These are phyloP conservation scores for Hypoxylon perforatum DNA, from an alignment of 495 filamentous ascomycete genomes.

Conservation along the genomic window DNA sequence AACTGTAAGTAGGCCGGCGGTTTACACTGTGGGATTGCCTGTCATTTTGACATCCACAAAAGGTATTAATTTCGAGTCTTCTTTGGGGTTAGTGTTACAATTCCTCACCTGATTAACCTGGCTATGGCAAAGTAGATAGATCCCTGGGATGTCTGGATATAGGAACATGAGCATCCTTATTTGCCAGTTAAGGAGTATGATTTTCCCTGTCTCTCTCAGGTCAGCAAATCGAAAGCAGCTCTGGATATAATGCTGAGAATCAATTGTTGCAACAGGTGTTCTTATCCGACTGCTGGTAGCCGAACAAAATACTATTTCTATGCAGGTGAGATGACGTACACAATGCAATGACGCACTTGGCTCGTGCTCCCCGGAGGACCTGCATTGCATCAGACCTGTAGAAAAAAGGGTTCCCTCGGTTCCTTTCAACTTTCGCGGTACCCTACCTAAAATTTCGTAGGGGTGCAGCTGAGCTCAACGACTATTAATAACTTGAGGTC, in stretches of 20 bases:
- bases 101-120: not conserved
- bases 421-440: not conserved
- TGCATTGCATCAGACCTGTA: constrained; percentile 25
- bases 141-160: constrained; percentile 1
- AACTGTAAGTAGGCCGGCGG: constrained; percentile 1
- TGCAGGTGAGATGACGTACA: constrained; percentile 46
- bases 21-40: constrained; percentile 11
- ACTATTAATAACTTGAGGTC: not conserved
- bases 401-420: not conserved
- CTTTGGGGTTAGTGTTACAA: not conserved
- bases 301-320: constrained; percentile 20
- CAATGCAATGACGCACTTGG: constrained; percentile 42
- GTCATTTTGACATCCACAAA: not conserved
- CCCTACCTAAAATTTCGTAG: not conserved
- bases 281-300: constrained; percentile 24
- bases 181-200: no score
- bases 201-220: no score
- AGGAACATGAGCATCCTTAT: not conserved
- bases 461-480: not conserved
- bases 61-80: not conserved
- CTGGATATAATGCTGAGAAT: not conserved
- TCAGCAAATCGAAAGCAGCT: not conserved
- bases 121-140: constrained; percentile 1
- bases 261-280: constrained; percentile 12
- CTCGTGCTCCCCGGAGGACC: constrained; percentile 19